Evolutionary conservation across 208 protist genomes (phyloP), one percentile per base, ranked within the genome.

Genomic region (Crithidia fasciculata): DNA sequence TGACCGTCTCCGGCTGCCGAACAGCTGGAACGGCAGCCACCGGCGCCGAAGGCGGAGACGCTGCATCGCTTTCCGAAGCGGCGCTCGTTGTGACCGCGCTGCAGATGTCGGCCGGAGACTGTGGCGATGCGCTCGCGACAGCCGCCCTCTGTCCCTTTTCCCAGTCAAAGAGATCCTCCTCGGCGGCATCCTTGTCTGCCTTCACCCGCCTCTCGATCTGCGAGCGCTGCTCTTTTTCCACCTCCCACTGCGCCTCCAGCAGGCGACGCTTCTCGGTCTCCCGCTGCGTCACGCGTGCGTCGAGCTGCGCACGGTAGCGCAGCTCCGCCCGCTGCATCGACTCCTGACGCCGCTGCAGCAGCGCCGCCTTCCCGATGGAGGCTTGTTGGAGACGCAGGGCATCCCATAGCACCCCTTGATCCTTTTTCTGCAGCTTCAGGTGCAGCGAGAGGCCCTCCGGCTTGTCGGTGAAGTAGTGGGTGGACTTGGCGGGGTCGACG

Each of bases 211-310:
- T 41, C 80, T 97, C 94, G 64, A 97, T 95, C 18, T 86, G 71
- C 15, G 76, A 67, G 36, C 94, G 89, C 72, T 95, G 88, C 70
- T 82, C 73, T 70, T 84, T 89, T 66, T 98, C 94, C 37, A 98
- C 83, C 18, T 95, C 88, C 94, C 94, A 98, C 76, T 98, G 94
- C 57, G 84, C 90, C 69, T 89, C 85, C 62, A 85, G 90, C 86
- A 96, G 89, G 54, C 92, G 92, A 15, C 91, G 92, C 75, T 86
- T 82, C 78, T 96, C 94, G 18, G 77, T 73, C 62, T 94, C 92
- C 15, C 82, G 83, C 81, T 95, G 90, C 45, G 70, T 65, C 59
- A 79, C 76, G 16, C 94, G 85, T 28, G 84, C 72, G 39, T 90
- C 76, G 28, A 98, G 81, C 73, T 86, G 86, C 18, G 55, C 52